phyloP scores from a whole-genome alignment of 495 filamentous ascomycete species.

The Daldinia vernicosa region DNA sequence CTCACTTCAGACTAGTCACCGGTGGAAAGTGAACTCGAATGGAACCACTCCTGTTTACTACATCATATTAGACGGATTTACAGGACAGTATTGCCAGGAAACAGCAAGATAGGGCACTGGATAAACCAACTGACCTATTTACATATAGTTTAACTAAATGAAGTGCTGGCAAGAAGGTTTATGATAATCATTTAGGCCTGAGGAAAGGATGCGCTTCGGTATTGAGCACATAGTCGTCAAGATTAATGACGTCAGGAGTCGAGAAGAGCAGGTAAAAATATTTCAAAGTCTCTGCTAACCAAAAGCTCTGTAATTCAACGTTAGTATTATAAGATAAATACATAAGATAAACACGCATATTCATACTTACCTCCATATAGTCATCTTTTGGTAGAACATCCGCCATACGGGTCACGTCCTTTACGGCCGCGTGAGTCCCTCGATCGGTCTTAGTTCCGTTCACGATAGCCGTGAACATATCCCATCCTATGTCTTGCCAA shows the following conservation, averaged over 20 bases:
- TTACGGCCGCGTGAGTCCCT: constrained; percentile 67
- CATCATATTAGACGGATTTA: too few species aligned
- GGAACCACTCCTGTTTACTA: too few species aligned
- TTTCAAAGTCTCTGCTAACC: constrained; percentile 80
- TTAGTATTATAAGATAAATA: constrained; percentile 33
- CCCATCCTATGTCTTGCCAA: constrained; percentile 74
- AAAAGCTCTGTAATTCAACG: constrained; percentile 59
- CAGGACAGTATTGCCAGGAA: neutral
- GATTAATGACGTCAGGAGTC: constrained; percentile 69
- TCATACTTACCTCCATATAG: constrained; percentile 55
- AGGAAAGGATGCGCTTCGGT: constrained; percentile 62
- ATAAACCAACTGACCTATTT: neutral
- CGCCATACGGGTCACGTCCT: constrained; percentile 60
- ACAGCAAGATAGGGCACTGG: neutral
- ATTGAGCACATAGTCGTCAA: constrained; percentile 80
- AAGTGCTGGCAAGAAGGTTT: neutral
- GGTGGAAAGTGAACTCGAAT: too few species aligned
- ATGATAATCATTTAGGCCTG: constrained; percentile 42
- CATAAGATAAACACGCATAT: neutral
- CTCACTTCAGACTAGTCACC: too few species aligned
- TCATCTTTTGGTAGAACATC: constrained; percentile 48
- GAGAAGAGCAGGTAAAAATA: constrained; percentile 83
- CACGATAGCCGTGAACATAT: constrained; percentile 74
- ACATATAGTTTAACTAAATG: neutral
- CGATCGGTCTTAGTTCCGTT: constrained; percentile 66